Percentiles rank a stretch among this genome's conserved stretches.
phyloP scores from a whole-genome alignment of 805 yeast genomes.

The Ogataea sp. region DNA sequence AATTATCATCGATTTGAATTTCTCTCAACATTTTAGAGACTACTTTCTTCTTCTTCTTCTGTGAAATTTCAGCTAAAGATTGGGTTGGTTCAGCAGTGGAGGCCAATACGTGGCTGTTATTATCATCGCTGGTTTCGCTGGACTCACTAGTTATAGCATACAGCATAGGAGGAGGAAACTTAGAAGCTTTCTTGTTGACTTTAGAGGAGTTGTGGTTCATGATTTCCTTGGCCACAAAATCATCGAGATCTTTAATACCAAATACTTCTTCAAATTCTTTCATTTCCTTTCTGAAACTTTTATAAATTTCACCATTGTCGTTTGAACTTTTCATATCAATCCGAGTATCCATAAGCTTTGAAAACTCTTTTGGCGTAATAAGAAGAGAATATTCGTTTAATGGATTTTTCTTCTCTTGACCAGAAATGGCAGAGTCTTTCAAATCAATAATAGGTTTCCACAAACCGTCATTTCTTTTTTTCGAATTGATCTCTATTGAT shows the following conservation, averaged over 20 bases:
- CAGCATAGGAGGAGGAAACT: too few relatives aligned
- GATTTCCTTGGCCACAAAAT: neutral
- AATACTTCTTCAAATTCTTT: neutral
- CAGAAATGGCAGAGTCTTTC: neutral
- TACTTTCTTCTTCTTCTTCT: constrained; percentile 1
- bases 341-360: constrained; percentile 7
- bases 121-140: neutral
- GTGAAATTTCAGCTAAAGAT: too few relatives aligned
- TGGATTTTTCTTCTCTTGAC: neutral
- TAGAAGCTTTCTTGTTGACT: too few relatives aligned
- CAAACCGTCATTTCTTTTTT: constrained; percentile 20
- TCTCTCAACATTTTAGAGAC: constrained; percentile 5
- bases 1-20: constrained; percentile 6
- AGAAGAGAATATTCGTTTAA: constrained; percentile 6
- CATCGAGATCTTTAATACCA: neutral
- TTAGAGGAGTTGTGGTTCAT: neutral
- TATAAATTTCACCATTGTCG: constrained; percentile 2
- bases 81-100: too few relatives aligned
- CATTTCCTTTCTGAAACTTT: constrained; percentile 10
- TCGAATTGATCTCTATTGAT: constrained; percentile 20
- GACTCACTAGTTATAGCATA: too few relatives aligned
- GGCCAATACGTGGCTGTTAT: too few relatives aligned
- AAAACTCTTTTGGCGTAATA: constrained; percentile 25
- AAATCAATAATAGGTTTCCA: constrained; percentile 18
- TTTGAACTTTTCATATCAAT: neutral